Evolutionary conservation across 306 rosid genomes (phyloP).

Genomic region (Hippophae rhamnoides): DNA sequence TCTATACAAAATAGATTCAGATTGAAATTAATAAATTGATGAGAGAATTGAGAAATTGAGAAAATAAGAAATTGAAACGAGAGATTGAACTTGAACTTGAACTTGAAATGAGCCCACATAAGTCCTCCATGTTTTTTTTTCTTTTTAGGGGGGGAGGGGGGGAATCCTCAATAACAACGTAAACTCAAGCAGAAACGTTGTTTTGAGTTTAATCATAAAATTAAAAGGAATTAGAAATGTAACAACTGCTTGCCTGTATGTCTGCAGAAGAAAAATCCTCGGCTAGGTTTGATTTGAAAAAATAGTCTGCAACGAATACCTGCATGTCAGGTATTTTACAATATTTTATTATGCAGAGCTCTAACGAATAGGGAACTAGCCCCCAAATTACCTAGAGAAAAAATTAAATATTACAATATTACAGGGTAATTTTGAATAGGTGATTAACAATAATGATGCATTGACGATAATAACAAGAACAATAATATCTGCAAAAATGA

Average conservation of each 20-base stretch:
- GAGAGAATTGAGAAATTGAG: too few relatives aligned
- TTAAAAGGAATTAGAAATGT: not conserved
- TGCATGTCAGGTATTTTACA: slow-evolving; percentile 27
- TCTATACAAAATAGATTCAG: too few relatives aligned
- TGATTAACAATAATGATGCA: too few relatives aligned
- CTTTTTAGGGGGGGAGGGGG: too few relatives aligned
- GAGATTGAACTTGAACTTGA: too few relatives aligned
- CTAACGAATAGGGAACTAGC: not conserved
- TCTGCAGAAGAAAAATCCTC: slow-evolving; percentile 69
- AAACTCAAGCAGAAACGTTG: not conserved
- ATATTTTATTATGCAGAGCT: slow-evolving; percentile 4
- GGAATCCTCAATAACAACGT: too few relatives aligned
- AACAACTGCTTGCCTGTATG: slow-evolving; percentile 45
- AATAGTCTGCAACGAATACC: slow-evolving; percentile 78
- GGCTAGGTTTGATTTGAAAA: slow-evolving; percentile 67
- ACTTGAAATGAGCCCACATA: too few relatives aligned
- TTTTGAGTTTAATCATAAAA: not conserved
- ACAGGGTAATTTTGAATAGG: not conserved
- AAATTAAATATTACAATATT: slow-evolving; percentile 6
- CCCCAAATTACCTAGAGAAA: slow-evolving; percentile 6
- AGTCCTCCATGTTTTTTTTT: too few relatives aligned
- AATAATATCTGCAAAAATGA: too few relatives aligned
- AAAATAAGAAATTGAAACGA: too few relatives aligned
- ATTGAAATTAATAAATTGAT: too few relatives aligned
- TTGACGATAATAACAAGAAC: too few relatives aligned